Evolutionary conservation across 2,329 filamentous ascomycete genomes (phyloP), one percentile per base, ranked within the genome.

Genomic region (Sordariomycetes sp.): DNA sequence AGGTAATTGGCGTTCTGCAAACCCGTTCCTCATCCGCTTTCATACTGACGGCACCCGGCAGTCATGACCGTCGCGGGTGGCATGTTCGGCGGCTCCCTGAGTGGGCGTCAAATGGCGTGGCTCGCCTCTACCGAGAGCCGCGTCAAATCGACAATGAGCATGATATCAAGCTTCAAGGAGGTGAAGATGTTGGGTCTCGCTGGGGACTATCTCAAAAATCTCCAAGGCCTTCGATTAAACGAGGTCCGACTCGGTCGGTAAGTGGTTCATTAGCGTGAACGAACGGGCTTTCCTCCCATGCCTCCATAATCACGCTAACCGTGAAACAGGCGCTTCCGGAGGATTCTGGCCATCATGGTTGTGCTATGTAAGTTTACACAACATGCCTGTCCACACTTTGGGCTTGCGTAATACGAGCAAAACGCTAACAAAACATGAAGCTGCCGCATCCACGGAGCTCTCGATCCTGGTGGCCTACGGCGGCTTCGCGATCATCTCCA

Each of bases 101-200:
- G 51, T 7, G 12, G 12, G n/a, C 51, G 51, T 7, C 51, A 53
- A 25, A 22, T 53, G 7, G 12, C 51, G 8, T 53, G 51, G 51
- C 51, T 53, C 24, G 24, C 51, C 7, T 14, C 51, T 18, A 53
- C 51, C 14, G 51, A 53, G 24, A 53, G 51, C 18, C 51, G 51
- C 10, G 51, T 53, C n/a, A 53, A 53, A 25, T 4, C 51, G 16
- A 53, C 51, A 20, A 53, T 53, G 51, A 53, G 28, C 51, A 53
- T 53, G 51, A 53, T 53, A 16, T 53, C 51, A 20, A 53, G 51
- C 51, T 53, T 53, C 51, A 53, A 53, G 28, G 51, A 53, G 51
- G 51, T 53, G 11, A 53, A 53, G 51, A 53, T 53, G 51, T 25
- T 53, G n/a, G 51, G 51, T 18, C 24, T 53, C n/a, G 12, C 51